These are phyloP conservation scores for Globisporangium cylindrosporum DNA, from an alignment of 352 stramenopile genomes.

Conservation along the genomic window DNA sequence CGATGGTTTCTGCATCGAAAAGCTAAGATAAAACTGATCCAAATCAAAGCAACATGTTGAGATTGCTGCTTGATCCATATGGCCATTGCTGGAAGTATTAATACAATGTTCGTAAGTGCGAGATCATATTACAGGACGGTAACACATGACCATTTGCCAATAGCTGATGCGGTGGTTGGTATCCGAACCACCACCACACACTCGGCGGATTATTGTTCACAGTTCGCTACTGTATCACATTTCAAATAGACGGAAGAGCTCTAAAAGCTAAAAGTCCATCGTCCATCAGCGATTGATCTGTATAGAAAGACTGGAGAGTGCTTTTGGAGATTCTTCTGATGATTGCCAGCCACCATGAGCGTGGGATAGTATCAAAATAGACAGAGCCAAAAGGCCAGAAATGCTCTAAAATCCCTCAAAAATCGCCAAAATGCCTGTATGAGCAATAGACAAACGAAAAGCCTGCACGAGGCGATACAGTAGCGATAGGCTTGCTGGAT, in stretches of 20 bases:
- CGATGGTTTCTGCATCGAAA: constrained; percentile 5
- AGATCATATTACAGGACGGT: not conserved
- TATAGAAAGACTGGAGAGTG: not conserved
- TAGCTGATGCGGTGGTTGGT: not conserved
- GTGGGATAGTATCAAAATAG: not conserved
- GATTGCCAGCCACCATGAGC: not conserved
- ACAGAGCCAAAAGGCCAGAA: too few species aligned
- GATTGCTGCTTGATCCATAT: not conserved
- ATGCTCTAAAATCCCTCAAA: too few species aligned
- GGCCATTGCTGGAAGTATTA: not conserved
- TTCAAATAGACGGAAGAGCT: not conserved
- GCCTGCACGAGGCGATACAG: too few species aligned
- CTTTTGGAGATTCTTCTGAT: too few species aligned
- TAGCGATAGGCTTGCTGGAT: not conserved
- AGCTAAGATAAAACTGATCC: not conserved
- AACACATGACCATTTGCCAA: not conserved
- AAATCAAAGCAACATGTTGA: not conserved
- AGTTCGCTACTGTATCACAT: too few species aligned
- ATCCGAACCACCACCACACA: too few species aligned
- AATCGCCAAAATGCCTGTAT: not conserved
- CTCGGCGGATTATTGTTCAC: too few species aligned
- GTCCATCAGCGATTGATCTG: not conserved
- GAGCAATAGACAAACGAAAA: not conserved
- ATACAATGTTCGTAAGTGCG: not conserved
- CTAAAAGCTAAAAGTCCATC: not conserved